Conservation (phyloP, 352 stramenopile species). For the Pythium chondricola region DNA sequence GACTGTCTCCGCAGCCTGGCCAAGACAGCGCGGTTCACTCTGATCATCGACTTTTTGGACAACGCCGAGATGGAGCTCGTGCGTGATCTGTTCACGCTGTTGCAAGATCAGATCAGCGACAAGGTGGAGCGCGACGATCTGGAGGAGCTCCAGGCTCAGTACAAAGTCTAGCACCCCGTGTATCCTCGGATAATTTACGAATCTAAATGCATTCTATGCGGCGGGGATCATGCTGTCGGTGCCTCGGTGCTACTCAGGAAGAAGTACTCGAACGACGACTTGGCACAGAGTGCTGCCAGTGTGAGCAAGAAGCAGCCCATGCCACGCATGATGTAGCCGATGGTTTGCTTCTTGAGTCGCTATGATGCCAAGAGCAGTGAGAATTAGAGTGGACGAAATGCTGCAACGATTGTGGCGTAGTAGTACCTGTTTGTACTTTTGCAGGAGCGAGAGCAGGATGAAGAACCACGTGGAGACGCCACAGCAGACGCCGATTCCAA, state of each 20-base stretch:
- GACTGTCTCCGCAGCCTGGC: constrained; percentile 34
- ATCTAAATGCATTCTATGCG: constrained; percentile 5
- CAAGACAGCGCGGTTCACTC: constrained; percentile 39
- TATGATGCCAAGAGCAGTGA: constrained; percentile 12
- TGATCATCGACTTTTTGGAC: constrained; percentile 69
- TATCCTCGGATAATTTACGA: constrained; percentile 15
- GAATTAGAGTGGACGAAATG: neutral
- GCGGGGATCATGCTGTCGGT: too few relatives aligned
- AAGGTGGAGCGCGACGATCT: neutral
- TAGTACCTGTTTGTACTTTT: constrained; percentile 89
- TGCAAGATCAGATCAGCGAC: constrained; percentile 1
- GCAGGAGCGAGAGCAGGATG: constrained; percentile 72
- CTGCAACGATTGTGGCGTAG: too few relatives aligned
- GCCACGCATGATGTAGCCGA: constrained; percentile 75
- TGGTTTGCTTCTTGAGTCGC: constrained; percentile 82
- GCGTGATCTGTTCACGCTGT: constrained; percentile 23
- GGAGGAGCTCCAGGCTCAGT: constrained; percentile 1
- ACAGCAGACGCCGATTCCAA: constrained; percentile 73
- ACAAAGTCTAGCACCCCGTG: constrained; percentile 5
- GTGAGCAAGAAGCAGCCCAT: constrained; percentile 82
- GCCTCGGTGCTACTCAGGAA: too few relatives aligned
- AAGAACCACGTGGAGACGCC: constrained; percentile 89
- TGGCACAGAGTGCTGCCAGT: constrained; percentile 72
- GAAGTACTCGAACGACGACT: constrained; percentile 85
- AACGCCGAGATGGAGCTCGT: constrained; percentile 54